Percentiles rank a stretch among this genome's conserved stretches.
phyloP scores from a whole-genome alignment of 106 monocot genomes.

The Phalaenopsis equestris region DNA sequence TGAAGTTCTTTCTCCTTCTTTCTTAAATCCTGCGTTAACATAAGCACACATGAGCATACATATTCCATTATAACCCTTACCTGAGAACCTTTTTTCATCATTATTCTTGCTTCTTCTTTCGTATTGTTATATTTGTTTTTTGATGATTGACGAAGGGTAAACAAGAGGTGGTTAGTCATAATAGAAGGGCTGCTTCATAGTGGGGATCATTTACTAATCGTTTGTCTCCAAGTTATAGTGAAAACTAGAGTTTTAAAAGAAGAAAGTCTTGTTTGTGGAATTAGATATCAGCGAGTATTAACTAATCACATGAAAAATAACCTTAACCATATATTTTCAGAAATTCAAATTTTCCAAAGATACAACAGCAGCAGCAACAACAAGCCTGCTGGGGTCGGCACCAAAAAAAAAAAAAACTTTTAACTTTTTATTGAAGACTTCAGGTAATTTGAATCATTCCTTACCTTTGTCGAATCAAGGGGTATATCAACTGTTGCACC shows the following conservation, averaged over 20 bases:
- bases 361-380: too few species aligned
- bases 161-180: background rate
- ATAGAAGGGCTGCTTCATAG: background rate
- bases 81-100: background rate
- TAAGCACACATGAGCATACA: background rate
- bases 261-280: background rate
- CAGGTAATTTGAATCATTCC: background rate
- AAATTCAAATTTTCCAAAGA: background rate
- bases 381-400: too few species aligned
- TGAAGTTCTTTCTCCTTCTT: constrained; percentile 70
- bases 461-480: constrained; percentile 60
- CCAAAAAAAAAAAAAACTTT: background rate
- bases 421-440: background rate
- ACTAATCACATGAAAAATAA: background rate
- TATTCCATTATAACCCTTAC: background rate
- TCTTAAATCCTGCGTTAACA: constrained; percentile 36
- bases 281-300: background rate
- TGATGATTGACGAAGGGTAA: background rate
- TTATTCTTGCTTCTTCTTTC: background rate
- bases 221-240: background rate
- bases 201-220: background rate
- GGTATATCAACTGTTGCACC: constrained; percentile 74
- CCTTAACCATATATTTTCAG: background rate
- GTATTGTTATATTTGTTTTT: background rate
- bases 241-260: background rate